Evolutionary conservation across 163 green algal genomes (phyloP).

Genomic region (Botryococcus braunii): DNA sequence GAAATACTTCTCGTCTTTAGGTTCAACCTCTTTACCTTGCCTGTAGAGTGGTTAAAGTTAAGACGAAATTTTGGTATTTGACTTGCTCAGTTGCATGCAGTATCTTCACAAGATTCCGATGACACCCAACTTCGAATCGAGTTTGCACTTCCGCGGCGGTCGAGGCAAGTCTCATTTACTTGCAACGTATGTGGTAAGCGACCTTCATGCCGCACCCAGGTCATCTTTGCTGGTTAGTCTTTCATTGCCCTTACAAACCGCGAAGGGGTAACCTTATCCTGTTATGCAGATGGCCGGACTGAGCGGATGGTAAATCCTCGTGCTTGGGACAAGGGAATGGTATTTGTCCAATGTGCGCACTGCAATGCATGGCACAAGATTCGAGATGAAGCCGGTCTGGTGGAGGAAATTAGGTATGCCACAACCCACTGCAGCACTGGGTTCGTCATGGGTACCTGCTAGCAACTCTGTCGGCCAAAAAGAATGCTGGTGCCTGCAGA

Average conservation of each 20-base stretch:
- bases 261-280: background rate
- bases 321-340: conserved; percentile 51
- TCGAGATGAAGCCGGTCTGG: conserved; percentile 17
- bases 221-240: background rate
- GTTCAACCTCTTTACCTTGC: no score
- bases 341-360: conserved; percentile 47
- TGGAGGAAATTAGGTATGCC: conserved; percentile 21
- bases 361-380: conserved; percentile 40
- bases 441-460: background rate
- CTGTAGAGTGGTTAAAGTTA: no score
- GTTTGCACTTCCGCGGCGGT: conserved; percentile 2
- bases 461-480: background rate
- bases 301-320: conserved; percentile 50
- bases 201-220: background rate
- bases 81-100: no score
- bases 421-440: background rate
- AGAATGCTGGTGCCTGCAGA: no score
- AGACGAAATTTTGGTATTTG: no score
- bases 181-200: conserved; percentile 58
- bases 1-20: no score
- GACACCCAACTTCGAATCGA: no score
- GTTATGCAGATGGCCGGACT: conserved; percentile 31
- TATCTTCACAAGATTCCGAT: no score
- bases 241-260: background rate
- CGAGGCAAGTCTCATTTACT: conserved; percentile 47